Conservation (phyloP, 2,329 filamentous ascomycete species). For the Gnomoniopsis sp. region DNA sequence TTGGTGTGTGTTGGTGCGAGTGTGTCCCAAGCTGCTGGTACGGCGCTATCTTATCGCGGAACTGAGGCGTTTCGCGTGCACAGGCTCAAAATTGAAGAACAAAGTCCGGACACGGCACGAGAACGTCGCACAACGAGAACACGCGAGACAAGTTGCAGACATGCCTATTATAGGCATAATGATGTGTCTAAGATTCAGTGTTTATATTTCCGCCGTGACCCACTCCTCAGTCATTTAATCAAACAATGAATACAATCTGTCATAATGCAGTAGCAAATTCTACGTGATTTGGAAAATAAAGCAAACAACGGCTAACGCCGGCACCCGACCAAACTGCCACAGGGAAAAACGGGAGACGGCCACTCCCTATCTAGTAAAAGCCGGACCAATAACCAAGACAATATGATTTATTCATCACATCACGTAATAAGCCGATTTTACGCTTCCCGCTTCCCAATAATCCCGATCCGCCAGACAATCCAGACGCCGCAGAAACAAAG, state of each 20-base stretch:
- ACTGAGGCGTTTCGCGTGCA: neutral
- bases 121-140: neutral
- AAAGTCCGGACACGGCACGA: neutral
- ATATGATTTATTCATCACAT: conserved; percentile 10
- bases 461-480: neutral
- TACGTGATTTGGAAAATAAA: neutral
- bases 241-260: neutral
- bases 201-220: neutral
- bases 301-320: conserved; percentile 17
- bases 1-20: neutral
- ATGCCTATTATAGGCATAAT: neutral
- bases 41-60: conserved; percentile 14
- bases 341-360: conserved; percentile 5
- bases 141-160: neutral
- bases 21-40: neutral
- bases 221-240: neutral
- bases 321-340: conserved; percentile 4
- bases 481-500: neutral
- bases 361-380: conserved; percentile 7
- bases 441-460: neutral
- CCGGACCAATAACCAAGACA: conserved; percentile 2
- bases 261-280: neutral
- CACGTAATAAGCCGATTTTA: neutral
- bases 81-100: too few species aligned
- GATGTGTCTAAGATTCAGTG: conserved; percentile 3